Evolutionary conservation across 106 monocot genomes (phyloP).

Genomic region (Ottelia alismoides): DNA sequence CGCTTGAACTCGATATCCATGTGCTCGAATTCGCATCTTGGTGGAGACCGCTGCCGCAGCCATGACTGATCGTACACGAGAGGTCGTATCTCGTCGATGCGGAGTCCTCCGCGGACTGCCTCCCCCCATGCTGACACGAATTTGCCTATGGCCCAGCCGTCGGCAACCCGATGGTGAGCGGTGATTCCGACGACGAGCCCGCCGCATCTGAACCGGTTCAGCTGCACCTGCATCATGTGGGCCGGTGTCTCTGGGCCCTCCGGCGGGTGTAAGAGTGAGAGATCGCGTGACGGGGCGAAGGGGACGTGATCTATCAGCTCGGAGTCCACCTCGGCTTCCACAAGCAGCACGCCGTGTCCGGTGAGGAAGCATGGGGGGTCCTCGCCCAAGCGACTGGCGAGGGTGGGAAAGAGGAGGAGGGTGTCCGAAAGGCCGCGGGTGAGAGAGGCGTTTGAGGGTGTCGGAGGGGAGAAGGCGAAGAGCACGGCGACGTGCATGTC

Average conservation of each 20-base stretch:
- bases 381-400: slow-evolving; percentile 4
- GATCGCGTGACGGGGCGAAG: slow-evolving; percentile 9
- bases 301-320: slow-evolving; percentile 17
- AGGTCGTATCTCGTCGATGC: slow-evolving; percentile 4
- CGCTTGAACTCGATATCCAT: slow-evolving; percentile 26
- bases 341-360: slow-evolving; percentile 25
- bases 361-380: slow-evolving; percentile 7
- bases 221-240: slow-evolving; percentile 32
- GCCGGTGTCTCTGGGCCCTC: neutral
- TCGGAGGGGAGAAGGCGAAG: slow-evolving; percentile 21
- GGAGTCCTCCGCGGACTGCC: slow-evolving; percentile 5
- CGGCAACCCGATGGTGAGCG: slow-evolving; percentile 36
- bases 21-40: slow-evolving; percentile 32
- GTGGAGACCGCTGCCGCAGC: slow-evolving; percentile 14
- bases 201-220: slow-evolving; percentile 42
- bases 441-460: slow-evolving; percentile 3
- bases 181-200: slow-evolving; percentile 33
- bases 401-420: slow-evolving; percentile 18
- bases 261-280: slow-evolving; percentile 22
- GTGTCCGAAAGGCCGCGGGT: slow-evolving; percentile 16
- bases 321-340: slow-evolving; percentile 19
- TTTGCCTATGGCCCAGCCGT: slow-evolving; percentile 40
- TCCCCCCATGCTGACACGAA: slow-evolving; percentile 36
- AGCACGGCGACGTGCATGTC: slow-evolving; percentile 30
- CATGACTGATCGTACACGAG: slow-evolving; percentile 5